Percentiles rank a stretch among this genome's conserved stretches.
Evolutionary conservation across 140 eudicot genomes (phyloP).

Genomic region (Anethum foeniculum): DNA sequence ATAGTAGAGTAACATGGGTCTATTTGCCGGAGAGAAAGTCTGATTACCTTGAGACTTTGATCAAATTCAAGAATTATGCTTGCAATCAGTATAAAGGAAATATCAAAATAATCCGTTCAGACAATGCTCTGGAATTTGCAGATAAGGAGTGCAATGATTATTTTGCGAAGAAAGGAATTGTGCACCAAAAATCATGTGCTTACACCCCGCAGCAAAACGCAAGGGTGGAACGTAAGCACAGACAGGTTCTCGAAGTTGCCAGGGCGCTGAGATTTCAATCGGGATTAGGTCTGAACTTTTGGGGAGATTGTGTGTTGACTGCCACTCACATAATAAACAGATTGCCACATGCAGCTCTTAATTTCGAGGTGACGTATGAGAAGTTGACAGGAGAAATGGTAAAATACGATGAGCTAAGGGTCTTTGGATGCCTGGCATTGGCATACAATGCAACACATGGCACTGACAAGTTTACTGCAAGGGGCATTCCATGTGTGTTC

Average conservation of each 20-base stretch:
- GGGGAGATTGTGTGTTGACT: neutral
- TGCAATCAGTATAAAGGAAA: too few species aligned
- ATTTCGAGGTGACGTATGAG: neutral
- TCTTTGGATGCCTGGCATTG: neutral
- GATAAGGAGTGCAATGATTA: fast-evolving
- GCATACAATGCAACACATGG: neutral
- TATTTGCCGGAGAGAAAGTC: too few species aligned
- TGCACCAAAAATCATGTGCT: neutral
- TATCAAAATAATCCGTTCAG: neutral
- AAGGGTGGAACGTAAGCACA: neutral
- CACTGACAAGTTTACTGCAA: neutral
- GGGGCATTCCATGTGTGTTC: neutral
- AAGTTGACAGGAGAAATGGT: fast-evolving
- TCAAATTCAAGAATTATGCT: too few species aligned
- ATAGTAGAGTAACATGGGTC: too few species aligned
- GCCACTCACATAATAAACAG: neutral
- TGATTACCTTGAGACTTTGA: too few species aligned
- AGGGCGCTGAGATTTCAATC: neutral
- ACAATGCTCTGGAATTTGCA: neutral
- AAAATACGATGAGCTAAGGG: neutral
- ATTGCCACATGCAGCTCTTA: neutral
- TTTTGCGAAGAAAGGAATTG: neutral
- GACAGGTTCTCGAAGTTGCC: neutral
- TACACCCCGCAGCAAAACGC: neutral
- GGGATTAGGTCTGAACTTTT: neutral